phyloP scores from a whole-genome alignment of 192 early-diverging fungal genomes.

The Coemansia sp. region DNA sequence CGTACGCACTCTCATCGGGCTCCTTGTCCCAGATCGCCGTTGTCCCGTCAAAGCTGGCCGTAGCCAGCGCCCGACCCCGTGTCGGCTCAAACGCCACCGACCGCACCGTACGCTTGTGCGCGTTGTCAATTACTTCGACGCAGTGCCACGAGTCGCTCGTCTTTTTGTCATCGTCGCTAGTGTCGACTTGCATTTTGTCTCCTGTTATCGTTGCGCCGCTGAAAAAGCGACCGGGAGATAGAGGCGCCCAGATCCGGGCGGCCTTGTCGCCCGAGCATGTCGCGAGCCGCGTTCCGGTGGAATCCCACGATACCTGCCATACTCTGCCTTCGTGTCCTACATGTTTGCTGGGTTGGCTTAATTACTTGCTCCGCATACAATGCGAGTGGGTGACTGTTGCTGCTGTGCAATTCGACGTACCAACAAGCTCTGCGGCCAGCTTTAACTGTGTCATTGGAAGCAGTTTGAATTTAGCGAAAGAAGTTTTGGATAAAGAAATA shows the following conservation, averaged over 20 bases:
- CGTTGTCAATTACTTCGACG: constrained; percentile 72
- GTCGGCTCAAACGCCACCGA: constrained; percentile 77
- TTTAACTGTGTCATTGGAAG: constrained; percentile 20
- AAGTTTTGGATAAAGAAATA: too few relatives aligned
- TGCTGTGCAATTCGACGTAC: constrained; percentile 20
- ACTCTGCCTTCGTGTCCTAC: constrained; percentile 82
- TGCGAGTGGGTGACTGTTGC: not conserved
- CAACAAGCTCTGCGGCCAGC: constrained; percentile 32
- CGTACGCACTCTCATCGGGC: constrained; percentile 60
- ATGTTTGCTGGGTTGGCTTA: not conserved
- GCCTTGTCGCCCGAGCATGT: constrained; percentile 87
- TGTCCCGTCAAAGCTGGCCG: constrained; percentile 90
- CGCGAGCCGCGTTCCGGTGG: constrained; percentile 68
- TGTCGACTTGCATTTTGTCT: constrained; percentile 1
- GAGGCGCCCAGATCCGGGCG: constrained; percentile 78
- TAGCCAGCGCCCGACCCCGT: constrained; percentile 68
- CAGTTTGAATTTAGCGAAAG: too few relatives aligned
- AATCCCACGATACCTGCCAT: constrained; percentile 87
- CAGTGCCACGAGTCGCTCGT: constrained; percentile 59
- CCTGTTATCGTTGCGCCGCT: not conserved
- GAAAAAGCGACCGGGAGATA: constrained; percentile 15
- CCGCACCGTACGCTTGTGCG: constrained; percentile 92
- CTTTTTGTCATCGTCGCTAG: not conserved
- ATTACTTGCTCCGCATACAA: not conserved
- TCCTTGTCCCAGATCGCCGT: constrained; percentile 89